These are phyloP conservation scores for Paracamarosporium sp. DNA, from an alignment of 2,329 filamentous ascomycete species.

Conservation along the genomic window DNA sequence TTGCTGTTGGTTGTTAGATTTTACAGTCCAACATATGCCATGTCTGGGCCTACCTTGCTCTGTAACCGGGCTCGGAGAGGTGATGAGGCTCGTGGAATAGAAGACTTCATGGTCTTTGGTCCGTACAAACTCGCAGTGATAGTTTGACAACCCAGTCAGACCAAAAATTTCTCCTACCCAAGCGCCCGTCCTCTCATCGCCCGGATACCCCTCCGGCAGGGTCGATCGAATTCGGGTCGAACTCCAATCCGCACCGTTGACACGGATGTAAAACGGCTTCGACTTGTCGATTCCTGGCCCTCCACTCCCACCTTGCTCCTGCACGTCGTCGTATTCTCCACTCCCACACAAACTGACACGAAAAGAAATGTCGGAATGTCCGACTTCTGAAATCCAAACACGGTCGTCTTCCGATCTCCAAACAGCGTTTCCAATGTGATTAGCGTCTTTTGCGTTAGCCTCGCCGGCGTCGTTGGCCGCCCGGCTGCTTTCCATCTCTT, in stretches of 20 bases:
- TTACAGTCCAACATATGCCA: neutral
- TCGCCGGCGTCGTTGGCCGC: constrained; percentile 75
- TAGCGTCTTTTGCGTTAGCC: constrained; percentile 76
- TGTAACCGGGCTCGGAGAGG: constrained; percentile 63
- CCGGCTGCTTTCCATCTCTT: constrained; percentile 77
- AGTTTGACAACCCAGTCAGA: constrained; percentile 75
- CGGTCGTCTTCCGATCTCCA: constrained; percentile 73
- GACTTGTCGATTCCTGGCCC: constrained; percentile 66
- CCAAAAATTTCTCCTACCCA: constrained; percentile 76
- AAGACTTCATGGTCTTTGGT: constrained; percentile 69
- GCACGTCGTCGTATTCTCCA: constrained; percentile 46
- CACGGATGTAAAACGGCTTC: constrained; percentile 79
- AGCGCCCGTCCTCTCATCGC: constrained; percentile 56
- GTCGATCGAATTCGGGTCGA: constrained; percentile 71
- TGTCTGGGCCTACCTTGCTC: constrained; percentile 59
- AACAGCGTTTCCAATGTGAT: constrained; percentile 77
- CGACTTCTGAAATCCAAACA: constrained; percentile 83
- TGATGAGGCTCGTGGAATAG: constrained; percentile 76
- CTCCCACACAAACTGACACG: constrained; percentile 70
- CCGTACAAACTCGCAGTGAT: constrained; percentile 79
- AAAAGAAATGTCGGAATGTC: constrained; percentile 79
- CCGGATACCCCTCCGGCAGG: constrained; percentile 53
- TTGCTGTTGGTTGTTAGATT: constrained; percentile 17
- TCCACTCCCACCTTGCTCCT: constrained; percentile 45
- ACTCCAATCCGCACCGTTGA: constrained; percentile 82